Evolutionary conservation across 2,329 filamentous ascomycete genomes (phyloP), one percentile per base, ranked within the genome.

Genomic region (Pseudodiploospora longispora): DNA sequence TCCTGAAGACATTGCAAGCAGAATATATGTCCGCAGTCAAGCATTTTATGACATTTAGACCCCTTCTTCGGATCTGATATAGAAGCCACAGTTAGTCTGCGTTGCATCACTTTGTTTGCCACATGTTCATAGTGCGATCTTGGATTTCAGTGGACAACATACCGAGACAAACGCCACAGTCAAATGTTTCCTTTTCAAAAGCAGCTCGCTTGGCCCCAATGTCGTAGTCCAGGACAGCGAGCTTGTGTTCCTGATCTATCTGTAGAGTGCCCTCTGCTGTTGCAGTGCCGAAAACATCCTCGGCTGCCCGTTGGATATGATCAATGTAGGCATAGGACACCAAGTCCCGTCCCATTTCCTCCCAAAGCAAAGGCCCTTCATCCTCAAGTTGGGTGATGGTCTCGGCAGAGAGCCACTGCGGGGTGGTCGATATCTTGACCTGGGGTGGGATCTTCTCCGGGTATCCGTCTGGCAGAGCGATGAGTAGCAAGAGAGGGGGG

Each of bases 1-100:
- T 91, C 87, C 50, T 87, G 83, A 3, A 98, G 71, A 58, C 93
- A 98, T n/a, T 79, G 65, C 12, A 83, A 69, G 62, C 93, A 98
- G 59, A 97, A 98, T 33, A 97, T 88, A 60, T 98, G 91, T 0
- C 80, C 81, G 62, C 93, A 98, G 47, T 83, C 80, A 38, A 85
- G 66, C 74, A 97, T 82, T 36, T 80, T 78, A 66, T 97, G 85
- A 61, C 93, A 97, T 8, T 72, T 76, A 0, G 70, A 65, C 1
- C 93, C 93, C 61, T 94, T 96, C 64, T 95, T 95, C 1, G 89
- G 89, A 62, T 97, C 91, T 76, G 44, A 5, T 2, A 39, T 3
- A 27, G 19, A 19, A n/a, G 31, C 6, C 27, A 27, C 8, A 8
- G 7, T 4, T 3, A 19, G 30, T 59, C 50, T 64, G 58, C 42